Conservation (phyloP, 2,329 filamentous ascomycete genomes). For the Lachnellula hyalina region DNA sequence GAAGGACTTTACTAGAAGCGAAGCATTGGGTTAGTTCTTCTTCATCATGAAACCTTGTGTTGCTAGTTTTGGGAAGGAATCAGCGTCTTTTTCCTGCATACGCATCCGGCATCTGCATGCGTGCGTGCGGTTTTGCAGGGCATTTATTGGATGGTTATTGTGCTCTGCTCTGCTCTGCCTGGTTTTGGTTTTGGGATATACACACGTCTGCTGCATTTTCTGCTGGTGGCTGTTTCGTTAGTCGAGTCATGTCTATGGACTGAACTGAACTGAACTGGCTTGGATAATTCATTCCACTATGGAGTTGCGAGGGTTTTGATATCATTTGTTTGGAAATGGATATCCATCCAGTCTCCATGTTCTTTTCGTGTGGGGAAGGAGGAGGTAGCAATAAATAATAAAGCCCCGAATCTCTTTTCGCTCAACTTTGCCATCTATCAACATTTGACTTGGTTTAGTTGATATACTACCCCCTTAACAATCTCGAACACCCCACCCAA, state of each 20-base stretch:
- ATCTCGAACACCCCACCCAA: no score
- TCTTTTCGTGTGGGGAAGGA: not conserved
- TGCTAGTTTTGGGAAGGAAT: slow-evolving; percentile 3
- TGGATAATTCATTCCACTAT: not conserved
- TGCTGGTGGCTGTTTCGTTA: slow-evolving; percentile 15
- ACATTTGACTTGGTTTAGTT: no score
- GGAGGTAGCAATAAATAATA: no score
- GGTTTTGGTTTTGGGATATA: slow-evolving; percentile 13
- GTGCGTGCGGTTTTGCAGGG: slow-evolving; percentile 10
- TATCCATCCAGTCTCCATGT: not conserved
- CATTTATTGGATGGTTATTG: slow-evolving; percentile 18
- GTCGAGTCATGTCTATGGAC: not conserved
- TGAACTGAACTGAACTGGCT: not conserved
- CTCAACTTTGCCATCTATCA: no score
- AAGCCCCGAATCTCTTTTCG: no score
- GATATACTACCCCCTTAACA: no score
- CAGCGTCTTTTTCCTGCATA: slow-evolving; percentile 15
- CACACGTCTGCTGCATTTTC: slow-evolving; percentile 23
- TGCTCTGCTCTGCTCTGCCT: slow-evolving; percentile 1
- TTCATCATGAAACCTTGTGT: slow-evolving; percentile 9
- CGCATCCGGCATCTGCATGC: slow-evolving; percentile 20
- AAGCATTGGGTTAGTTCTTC: not conserved
- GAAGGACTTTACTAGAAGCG: not conserved
- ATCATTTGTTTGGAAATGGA: not conserved
- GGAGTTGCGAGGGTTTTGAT: not conserved